Conservation (phyloP, 192 early-diverging fungal species). For the Coemansia javaensis region DNA sequence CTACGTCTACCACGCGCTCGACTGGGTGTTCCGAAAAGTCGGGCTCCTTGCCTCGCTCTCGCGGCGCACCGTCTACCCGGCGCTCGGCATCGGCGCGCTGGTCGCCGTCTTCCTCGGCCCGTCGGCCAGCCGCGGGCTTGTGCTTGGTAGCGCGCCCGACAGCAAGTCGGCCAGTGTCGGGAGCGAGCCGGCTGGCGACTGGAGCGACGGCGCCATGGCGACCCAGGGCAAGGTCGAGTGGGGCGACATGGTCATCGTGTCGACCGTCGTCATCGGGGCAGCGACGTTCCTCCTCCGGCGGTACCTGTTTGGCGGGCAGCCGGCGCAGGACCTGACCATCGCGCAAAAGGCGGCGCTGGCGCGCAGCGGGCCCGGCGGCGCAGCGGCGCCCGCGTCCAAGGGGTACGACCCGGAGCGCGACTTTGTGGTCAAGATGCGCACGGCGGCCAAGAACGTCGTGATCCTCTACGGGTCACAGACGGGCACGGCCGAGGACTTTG, state of each 20-base stretch:
- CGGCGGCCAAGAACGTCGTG: constrained; percentile 65
- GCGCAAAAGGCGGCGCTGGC: constrained; percentile 23
- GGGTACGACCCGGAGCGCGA: constrained; percentile 34
- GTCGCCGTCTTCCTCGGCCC: constrained; percentile 1
- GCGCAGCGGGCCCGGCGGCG: not conserved
- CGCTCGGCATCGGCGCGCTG: constrained; percentile 14
- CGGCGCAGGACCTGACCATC: constrained; percentile 14
- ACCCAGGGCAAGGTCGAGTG: constrained; percentile 31
- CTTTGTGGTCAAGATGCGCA: constrained; percentile 52
- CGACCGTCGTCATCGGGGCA: constrained; percentile 40
- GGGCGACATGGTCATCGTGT: constrained; percentile 49
- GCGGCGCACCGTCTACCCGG: constrained; percentile 16
- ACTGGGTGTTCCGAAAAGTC: constrained; percentile 36
- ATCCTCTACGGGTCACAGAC: constrained; percentile 98
- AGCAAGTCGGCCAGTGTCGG: not conserved
- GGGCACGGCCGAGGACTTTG: constrained; percentile 98
- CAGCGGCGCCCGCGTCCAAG: not conserved
- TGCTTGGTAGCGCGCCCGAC: too few species aligned
- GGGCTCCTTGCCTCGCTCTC: constrained; percentile 15
- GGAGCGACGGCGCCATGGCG: not conserved
- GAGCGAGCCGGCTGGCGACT: too few species aligned
- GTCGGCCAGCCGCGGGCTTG: too few species aligned
- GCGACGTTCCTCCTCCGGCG: constrained; percentile 49
- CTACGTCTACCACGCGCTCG: constrained; percentile 41
- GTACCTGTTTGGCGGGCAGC: constrained; percentile 34